Evolutionary conservation across 176 grass and related monocot species (phyloP), one percentile per base, ranked within the genome.

Genomic region (Oryza coarctata): DNA sequence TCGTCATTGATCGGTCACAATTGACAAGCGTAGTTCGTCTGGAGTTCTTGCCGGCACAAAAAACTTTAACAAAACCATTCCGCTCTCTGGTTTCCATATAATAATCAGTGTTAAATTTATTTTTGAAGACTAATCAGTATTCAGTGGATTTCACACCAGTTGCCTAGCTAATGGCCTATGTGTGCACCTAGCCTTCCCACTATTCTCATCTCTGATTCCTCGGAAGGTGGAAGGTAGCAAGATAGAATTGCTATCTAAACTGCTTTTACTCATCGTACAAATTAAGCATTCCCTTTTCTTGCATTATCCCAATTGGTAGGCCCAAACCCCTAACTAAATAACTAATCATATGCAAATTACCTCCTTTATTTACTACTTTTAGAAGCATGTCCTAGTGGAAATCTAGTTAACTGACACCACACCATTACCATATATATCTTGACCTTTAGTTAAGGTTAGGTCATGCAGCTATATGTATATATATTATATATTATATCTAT

Each of bases 151-250:
- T 74, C 70, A 22, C n/a, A 78, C 32, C 34, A 40, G 22, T 35
- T 80, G 70, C 63, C 27, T 75, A 10, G 70, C 33, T 70, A 31
- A 31, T 80, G 5, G 20, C 50, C 50, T 76, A 36, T 70, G 25
- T 50, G n/a, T 71, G 77, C 71, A 71, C 65, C 44, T 29, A 74
- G 7, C 69, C 14, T 68, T 71, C 72, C 36, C 87, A 89, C 87
- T 52, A 70, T 63, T 68, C 77, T 85, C 82, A 55, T 28, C 49
- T 34, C 32, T 72, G 83, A 85, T 89, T 89, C 83, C 83, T 89
- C 71, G 26, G 55, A 87, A 38, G 72, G 58, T 64, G 7, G 63
- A 65, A 44, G 67, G 26, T 39, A 58, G 22, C 26, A 26, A 32
- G 36, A 47, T n/a, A 15, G 3, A 36, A 73, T 76, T 69, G 34